A percentile compares a stretch with the other conserved stretches of the same genome.
Conservation (phyloP, 139 green algal genomes). For the Astrephomene gubernaculifera region DNA sequence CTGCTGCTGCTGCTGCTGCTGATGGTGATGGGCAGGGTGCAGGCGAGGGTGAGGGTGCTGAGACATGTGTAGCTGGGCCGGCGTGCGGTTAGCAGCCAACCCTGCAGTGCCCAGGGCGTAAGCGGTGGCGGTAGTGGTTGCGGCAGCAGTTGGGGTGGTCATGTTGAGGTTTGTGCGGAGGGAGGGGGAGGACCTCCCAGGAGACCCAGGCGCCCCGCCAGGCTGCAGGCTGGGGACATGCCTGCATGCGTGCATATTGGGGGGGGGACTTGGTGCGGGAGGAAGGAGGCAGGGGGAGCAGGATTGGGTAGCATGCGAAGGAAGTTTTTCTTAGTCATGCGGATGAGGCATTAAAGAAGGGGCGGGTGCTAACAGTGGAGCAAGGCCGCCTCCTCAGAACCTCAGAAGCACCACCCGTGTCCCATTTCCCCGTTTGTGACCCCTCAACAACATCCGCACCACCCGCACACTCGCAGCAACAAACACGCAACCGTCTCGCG, state of each 20-base stretch:
- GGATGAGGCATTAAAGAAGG: background rate
- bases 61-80: too few species aligned
- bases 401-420: background rate
- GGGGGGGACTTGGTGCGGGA: too few species aligned
- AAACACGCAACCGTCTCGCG: background rate
- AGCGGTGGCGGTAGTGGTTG: background rate
- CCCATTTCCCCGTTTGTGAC: background rate
- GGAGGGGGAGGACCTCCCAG: too few species aligned
- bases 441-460: background rate
- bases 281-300: background rate
- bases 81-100: too few species aligned
- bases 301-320: too few species aligned
- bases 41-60: background rate
- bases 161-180: too few species aligned
- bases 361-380: background rate
- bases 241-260: background rate
- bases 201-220: background rate
- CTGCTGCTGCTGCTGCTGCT: background rate
- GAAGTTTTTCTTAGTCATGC: too few species aligned
- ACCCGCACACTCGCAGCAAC: background rate
- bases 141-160: background rate
- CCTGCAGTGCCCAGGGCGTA: background rate
- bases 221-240: slow-evolving; percentile 34
- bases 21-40: background rate
- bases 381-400: background rate